These are phyloP conservation scores for Macaranga tanarius DNA, from an alignment of 441 rosid species.

Conservation along the genomic window DNA sequence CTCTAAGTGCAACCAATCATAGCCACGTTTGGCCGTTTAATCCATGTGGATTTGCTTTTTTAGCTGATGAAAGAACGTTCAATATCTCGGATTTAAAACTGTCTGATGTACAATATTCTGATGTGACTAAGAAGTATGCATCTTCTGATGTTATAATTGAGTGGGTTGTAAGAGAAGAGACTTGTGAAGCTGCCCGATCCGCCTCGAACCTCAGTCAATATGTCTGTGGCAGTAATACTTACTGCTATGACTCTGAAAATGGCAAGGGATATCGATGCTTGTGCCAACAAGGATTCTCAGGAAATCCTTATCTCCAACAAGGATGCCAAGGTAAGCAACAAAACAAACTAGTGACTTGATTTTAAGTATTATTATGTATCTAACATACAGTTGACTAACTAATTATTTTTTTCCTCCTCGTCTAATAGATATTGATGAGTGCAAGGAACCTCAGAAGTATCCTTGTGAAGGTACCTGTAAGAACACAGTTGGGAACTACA, in stretches of 20 bases:
- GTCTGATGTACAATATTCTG: neutral
- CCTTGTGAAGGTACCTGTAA: constrained; percentile 23
- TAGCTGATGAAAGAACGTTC: constrained; percentile 7
- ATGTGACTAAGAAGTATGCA: fast-evolving
- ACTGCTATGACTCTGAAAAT: constrained; percentile 14
- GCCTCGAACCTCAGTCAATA: neutral
- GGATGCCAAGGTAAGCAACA: constrained; percentile 16
- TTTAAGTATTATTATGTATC: too few relatives aligned
- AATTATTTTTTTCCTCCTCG: neutral
- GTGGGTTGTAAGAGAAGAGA: constrained; percentile 18
- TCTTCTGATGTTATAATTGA: constrained; percentile 3
- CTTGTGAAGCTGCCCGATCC: neutral
- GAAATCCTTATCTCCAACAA: constrained; percentile 8
- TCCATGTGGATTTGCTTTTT: constrained; percentile 15
- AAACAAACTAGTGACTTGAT: neutral
- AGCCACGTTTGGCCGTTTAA: neutral
- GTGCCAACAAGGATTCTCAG: constrained; percentile 17
- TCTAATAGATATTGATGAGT: constrained; percentile 27
- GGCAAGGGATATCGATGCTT: constrained; percentile 22
- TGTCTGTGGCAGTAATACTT: neutral
- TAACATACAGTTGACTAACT: too few relatives aligned
- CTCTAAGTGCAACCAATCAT: fast-evolving
- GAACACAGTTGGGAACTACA: constrained; percentile 23
- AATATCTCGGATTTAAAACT: neutral
- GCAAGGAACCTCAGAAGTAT: constrained; percentile 10